Evolutionary conservation across 169 alveolate species (phyloP), one percentile per base, ranked within the genome.

Genomic region (Plasmodium berghei): DNA sequence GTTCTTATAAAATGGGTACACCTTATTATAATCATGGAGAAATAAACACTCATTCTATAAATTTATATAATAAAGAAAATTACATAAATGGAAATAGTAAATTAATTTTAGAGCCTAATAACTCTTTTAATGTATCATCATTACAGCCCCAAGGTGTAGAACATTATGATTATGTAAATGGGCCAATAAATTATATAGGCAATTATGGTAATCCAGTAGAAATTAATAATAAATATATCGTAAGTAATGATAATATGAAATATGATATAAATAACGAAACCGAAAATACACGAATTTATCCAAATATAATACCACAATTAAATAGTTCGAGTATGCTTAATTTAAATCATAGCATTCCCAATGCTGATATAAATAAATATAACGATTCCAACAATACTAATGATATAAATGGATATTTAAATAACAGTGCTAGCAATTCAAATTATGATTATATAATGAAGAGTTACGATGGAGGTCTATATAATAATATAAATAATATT

Each of bases 121-220:
- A 28, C n/a, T 55, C 85, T 61, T 69, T 83, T 58, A 67, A 67
- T 55, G 26, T 67, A 12, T 45, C 72, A 63, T 2, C 77, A n/a
- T 24, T 75, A 62, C 59, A 73, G 16, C 48, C 69, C 4, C 34
- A 28, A 40, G 67, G 58, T 58, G 18, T 42, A 48, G 34, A 64
- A 49, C 46, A 75, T 75, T 75, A 62, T 63, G 89, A 75, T 34
- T 61, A 75, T 56, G 59, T 48, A 75, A 75, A 75, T 75, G 26
- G 26, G 2, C 67, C 77, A 5, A 16, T 75, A 75, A 75, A 28
- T 48, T 46, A 75, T 42, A 59, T 49, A 75, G 74, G 22, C 24
- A 52, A 16, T 40, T 75, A 63, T 67, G 62, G 49, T 48, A 75
- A 63, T 49, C 64, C 70, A 14, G 62, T 24, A 12, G 61, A 46